Base-by-base conservation (phyloP, 192 early-diverging fungal genomes). In the Podila clonocystis region DNA sequence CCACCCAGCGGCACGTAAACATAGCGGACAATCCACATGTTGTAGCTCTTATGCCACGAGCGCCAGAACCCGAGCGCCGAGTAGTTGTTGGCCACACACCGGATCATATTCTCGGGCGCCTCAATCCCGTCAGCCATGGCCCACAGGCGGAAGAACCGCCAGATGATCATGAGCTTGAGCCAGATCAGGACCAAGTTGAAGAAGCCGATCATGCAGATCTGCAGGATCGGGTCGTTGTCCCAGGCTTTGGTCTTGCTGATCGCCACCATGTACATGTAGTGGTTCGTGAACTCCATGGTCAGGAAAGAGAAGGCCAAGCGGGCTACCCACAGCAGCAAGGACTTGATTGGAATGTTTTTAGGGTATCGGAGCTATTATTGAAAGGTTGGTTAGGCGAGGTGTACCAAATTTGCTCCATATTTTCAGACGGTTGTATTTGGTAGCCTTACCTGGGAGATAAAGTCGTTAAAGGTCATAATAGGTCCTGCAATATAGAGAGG, bases 61-160 rank as follows among this genome's bases (percentile, higher is more conserved):
- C 94, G 89, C 98, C 98, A 99, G 83, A 99, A 99, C 30, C 92
- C 91, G 58, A 93, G 87, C 7, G 93, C 88, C 15, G 95, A 97
- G 82, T 97, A 99, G 82, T 98, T 97, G 83, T 98, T 96, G 68
- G 87, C 89, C 93, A 98, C 97, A 78, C 97, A 99, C 8, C 97
- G 92, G 4, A 92, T 91, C 96, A 99, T 98, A 78, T 99, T 99
- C 77, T 99, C 98, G 26, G 91, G 85, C 1, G 92, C 90, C 49
- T 94, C 93, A 24, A 99, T 84, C 7, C 95, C 95, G 77, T 99
- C 98, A 3, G 87, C 85, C 84, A 98, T 84, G 0, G 95, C 96
- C 98, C 98, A 99, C 48, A 98, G 88, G 45, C 98, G 88, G 82
- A 98, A 98, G 84, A 98, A 98, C 30, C 98, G 85, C 98, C 98